Base-by-base conservation (phyloP, 306 rosid genomes). In the Quercus gilva region DNA sequence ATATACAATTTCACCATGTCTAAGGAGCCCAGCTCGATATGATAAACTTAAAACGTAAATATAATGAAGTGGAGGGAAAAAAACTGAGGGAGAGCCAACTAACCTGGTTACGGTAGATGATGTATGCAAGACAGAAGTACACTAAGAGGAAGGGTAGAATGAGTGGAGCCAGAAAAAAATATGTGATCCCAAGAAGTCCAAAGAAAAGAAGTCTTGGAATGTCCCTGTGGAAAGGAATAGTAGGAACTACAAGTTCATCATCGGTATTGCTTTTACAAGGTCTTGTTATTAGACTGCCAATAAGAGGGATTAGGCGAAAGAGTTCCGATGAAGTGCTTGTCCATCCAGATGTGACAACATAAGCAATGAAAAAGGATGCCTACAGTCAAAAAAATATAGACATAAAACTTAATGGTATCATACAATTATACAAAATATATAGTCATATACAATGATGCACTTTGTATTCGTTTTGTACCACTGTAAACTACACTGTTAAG, bases 311-410 rank as follows among this genome's bases (percentile, higher is more conserved):
- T 59, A 95, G 78, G 64, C 88, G 95, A 80, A 93, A 85, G 45
- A 95, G 96, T 84, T 95, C 99, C 4, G 98, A 88, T 33, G 92
- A 88, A 9, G 85, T 74, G 57, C 94, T 90, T 23, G 99, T 93
- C 99, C 99, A 95, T 85, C 98, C 99, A 63, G 97, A 83, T 6
- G 99, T 93, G 77, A 95, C 96, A 56, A 95, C 99, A 63, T 93
- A 95, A 53, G 98, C 94, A 63, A 95, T 93, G 80, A 95, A 95
- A 86, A 95, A 95, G 13, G 98, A 95, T 52, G 98, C 92, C 98
- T 95, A 65, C 85, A 87, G 37, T 63, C 74, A 85, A 76, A 82
- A 58, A 45, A 74, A 86, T 8, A 41, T 69, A 81, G 69, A 73
- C 72, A 70, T 76, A 14, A 74, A 65, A 31, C n/a, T 52, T 35